Conservation (phyloP, 768 basidiomycete genomes). For the Pleurotus tuoliensis region DNA sequence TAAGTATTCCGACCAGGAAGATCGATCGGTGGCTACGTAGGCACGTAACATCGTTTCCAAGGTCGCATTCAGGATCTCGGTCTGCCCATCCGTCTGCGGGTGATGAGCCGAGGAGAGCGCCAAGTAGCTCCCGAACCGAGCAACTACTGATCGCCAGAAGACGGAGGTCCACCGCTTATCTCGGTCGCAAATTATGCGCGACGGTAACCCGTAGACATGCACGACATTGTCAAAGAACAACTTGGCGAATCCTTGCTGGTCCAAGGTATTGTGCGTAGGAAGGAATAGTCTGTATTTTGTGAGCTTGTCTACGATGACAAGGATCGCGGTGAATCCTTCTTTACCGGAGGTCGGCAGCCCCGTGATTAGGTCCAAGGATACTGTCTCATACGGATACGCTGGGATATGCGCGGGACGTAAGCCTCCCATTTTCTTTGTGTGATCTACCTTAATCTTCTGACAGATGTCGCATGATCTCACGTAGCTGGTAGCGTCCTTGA, state of each 20-base stretch:
- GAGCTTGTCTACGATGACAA: conserved; percentile 16
- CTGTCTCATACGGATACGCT: conserved; percentile 14
- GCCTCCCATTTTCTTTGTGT: no score
- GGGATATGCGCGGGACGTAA: conserved; percentile 11
- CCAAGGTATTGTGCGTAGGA: conserved; percentile 13
- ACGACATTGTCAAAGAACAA: conserved; percentile 18
- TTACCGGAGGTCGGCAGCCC: conserved; percentile 17
- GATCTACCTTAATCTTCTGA: no score
- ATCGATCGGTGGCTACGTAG: no score
- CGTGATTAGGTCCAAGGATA: conserved; percentile 19
- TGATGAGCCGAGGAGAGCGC: no score
- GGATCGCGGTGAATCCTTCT: conserved; percentile 13
- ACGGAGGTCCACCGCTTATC: no score
- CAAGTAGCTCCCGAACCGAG: no score
- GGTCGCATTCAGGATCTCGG: no score
- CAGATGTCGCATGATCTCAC: conserved; percentile 13
- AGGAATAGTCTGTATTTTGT: conserved; percentile 22
- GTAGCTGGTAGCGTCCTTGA: conserved; percentile 12
- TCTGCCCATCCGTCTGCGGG: no score
- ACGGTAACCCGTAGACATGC: conserved; percentile 10
- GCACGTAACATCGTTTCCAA: no score
- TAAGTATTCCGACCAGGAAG: no score
- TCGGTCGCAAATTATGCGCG: no score
- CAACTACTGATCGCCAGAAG: no score
- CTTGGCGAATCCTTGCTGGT: conserved; percentile 18